Evolutionary conservation across 805 yeast species (phyloP), one percentile per base, ranked within the genome.

Genomic region (Clavispora fructus): DNA sequence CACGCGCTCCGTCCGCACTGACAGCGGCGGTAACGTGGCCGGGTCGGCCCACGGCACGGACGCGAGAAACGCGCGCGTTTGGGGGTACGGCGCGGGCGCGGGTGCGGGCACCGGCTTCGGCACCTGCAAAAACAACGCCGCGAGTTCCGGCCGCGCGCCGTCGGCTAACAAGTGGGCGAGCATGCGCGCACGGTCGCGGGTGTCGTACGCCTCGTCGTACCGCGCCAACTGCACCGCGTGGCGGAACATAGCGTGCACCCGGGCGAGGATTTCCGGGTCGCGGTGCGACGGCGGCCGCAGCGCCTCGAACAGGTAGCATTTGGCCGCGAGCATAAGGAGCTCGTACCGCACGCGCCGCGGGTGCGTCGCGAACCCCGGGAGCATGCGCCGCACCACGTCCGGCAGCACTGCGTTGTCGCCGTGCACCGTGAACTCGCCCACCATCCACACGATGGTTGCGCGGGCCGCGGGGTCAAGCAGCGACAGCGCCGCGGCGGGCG

Each of bases 371-470:
- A 85, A 87, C 5, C 59, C 64, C 28, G 73, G 73, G 7, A 83
- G 62, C 33, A 86, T 64, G 12, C 68, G 65, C 44, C 97, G 73
- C 45, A 89, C 67, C 2, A 88, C 77, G 59, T 92, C 97, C 0
- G 95, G 91, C 4, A 91, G 83, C 42, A 87, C 63, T 25, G 60
- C 51, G 35, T 67, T 69, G 25, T 61, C 47, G 17, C 63, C 60
- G 10, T 57, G 55, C 28, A 53, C 60, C 0, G 83, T 73, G 59
- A 83, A 84, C 58, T 94, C 97, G 5, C 98, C 97, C 43, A 92
- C 77, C 9, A 92, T 73, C 98, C 98, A 94, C 7, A 92, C 74
- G 10, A 91, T 82, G 40, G 92, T 85, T 1, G 95, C 89, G 53
- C 82, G 79, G 0, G 98, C 95, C 14, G 63, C 68, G 8, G 43